These are phyloP conservation scores for Cafeteria roenbergensis DNA, from an alignment of 108 stramenopile species.

Conservation along the genomic window DNA sequence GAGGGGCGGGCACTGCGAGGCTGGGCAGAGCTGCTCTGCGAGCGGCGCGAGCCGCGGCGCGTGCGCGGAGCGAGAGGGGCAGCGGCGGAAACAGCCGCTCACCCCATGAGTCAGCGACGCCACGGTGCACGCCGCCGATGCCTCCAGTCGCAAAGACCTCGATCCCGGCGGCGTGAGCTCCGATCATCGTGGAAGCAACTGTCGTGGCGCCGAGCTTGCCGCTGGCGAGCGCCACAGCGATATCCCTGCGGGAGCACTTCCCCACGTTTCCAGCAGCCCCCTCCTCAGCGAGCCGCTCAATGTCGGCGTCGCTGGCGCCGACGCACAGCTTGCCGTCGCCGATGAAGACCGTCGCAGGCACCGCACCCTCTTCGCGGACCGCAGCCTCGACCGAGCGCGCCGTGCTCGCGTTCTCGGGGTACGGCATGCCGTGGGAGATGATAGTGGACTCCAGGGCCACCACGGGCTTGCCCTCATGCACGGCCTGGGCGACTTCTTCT, in stretches of 20 bases:
- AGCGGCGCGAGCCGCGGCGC: too few species aligned
- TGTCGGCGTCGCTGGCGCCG: slow-evolving; percentile 62
- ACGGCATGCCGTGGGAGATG: slow-evolving; percentile 92
- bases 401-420: slow-evolving; percentile 75
- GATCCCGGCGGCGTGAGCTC: slow-evolving; percentile 73
- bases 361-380: slow-evolving; percentile 48
- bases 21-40: too few species aligned
- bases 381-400: slow-evolving; percentile 34
- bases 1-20: too few species aligned
- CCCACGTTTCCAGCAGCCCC: slow-evolving; percentile 43
- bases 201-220: slow-evolving; percentile 63
- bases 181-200: slow-evolving; percentile 74
- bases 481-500: slow-evolving; percentile 18
- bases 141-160: slow-evolving; percentile 44
- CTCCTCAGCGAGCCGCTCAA: slow-evolving; percentile 60
- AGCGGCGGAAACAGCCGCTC: too few species aligned
- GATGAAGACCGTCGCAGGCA: slow-evolving; percentile 80
- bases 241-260: slow-evolving; percentile 79
- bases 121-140: slow-evolving; percentile 83
- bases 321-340: slow-evolving; percentile 59
- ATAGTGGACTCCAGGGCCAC: slow-evolving; percentile 93
- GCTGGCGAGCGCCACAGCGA: slow-evolving; percentile 50
- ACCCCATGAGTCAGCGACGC: slow-evolving; percentile 54
- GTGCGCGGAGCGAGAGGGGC: too few species aligned
- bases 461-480: slow-evolving; percentile 23